Evolutionary conservation across 768 basidiomycete genomes (phyloP), one percentile per base, ranked within the genome.

Genomic region (Sarcodon sp.): DNA sequence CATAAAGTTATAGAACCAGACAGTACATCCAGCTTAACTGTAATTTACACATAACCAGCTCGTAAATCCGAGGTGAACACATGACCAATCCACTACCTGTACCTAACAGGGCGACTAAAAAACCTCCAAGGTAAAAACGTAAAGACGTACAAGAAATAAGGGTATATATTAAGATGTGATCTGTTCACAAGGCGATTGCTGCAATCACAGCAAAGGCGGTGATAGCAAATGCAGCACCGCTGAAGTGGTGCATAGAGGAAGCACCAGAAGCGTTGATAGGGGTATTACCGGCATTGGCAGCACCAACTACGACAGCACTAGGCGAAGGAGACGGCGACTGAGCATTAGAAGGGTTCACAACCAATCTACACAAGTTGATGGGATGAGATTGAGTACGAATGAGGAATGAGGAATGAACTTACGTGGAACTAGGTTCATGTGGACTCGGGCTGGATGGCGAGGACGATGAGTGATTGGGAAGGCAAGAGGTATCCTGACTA

Each of bases 401-500:
- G 13, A 13, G n/a, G 43, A 41, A 50, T 12, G 15, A 33, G 9
- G 50, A 35, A 12, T 33, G 50, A 12, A 48, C 32, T 7, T 47
- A 21, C 12, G 50, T 18, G 11, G 52, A 49, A 11, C 41, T 31
- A 15, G 55, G 4, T 5, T n/a, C n/a, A n/a, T 38, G 12, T 9
- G 39, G 15, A 41, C 13, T 27, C 2, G 21, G 3, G 4, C 21
- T 27, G 21, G 21, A 27, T 27, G 21, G 4, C 21, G 21, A 27
- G 21, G 58, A 51, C 11, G 45, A 32, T 12, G 53, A 37, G 7
- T 52, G 52, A 13, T 47, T 45, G 16, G 56, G 0, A 46, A 74
- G 50, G 57, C 73, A 74, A 15, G 69, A 66, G 6, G 58, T 45
- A 50, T 71, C 62, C 39, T 51, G 55, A 57, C 68, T 69, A 16